phyloP scores from a whole-genome alignment of 2,329 filamentous ascomycete genomes.

The Neonectria punicea region DNA sequence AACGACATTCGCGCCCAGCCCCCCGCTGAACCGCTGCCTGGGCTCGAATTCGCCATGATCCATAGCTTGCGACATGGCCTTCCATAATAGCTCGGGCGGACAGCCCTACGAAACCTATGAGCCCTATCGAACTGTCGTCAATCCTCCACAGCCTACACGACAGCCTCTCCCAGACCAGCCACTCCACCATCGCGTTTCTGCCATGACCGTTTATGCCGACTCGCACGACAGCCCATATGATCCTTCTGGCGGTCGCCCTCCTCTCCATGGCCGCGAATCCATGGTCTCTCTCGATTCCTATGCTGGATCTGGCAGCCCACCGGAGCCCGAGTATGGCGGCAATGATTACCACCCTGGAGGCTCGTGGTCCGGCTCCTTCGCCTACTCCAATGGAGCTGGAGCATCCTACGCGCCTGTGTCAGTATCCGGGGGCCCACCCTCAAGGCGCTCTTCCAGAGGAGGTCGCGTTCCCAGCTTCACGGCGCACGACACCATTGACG shows the following conservation, averaged over 20 bases:
- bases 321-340: slow-evolving; percentile 30
- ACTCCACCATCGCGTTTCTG: slow-evolving; percentile 48
- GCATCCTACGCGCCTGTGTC: slow-evolving; percentile 45
- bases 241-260: slow-evolving; percentile 25
- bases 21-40: not conserved
- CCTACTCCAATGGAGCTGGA: slow-evolving; percentile 39
- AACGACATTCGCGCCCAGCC: not conserved
- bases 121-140: slow-evolving; percentile 1
- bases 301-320: slow-evolving; percentile 32
- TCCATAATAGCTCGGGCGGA: slow-evolving; percentile 45
- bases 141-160: not conserved
- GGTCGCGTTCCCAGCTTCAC: slow-evolving; percentile 43
- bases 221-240: slow-evolving; percentile 43
- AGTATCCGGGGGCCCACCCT: slow-evolving; percentile 29
- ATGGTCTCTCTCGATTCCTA: slow-evolving; percentile 53
- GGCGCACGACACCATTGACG: slow-evolving; percentile 48
- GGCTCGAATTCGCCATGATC: slow-evolving; percentile 36
- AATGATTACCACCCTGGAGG: slow-evolving; percentile 33
- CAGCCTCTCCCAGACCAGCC: slow-evolving; percentile 15
- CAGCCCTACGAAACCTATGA: slow-evolving; percentile 41
- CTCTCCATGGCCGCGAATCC: slow-evolving; percentile 50
- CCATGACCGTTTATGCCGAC: slow-evolving; percentile 48
- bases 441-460: slow-evolving; percentile 38
- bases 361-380: slow-evolving; percentile 44
- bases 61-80: slow-evolving; percentile 41